These are phyloP conservation scores for Saturnispora galanensis DNA, from an alignment of 805 yeast genomes.

Conservation along the genomic window DNA sequence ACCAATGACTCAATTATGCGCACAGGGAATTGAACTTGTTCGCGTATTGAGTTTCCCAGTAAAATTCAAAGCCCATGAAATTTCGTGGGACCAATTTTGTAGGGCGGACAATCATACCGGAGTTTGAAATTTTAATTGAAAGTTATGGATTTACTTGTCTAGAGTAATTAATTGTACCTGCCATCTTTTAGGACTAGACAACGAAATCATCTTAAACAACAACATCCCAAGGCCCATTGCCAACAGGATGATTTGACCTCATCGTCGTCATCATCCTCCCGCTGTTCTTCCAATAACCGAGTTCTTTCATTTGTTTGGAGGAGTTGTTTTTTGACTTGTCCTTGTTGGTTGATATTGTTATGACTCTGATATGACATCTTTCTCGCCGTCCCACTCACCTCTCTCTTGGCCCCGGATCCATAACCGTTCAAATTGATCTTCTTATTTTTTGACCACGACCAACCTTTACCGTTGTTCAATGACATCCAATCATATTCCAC, in stretches of 20 bases:
- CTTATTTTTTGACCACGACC: conserved; percentile 68
- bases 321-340: conserved; percentile 11
- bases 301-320: conserved; percentile 4
- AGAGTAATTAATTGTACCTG: no score
- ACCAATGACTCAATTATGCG: no score
- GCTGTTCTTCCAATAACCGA: not conserved
- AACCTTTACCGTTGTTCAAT: conserved; percentile 69
- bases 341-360: conserved; percentile 11
- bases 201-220: not conserved
- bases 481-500: conserved; percentile 68
- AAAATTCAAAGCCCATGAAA: no score
- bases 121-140: no score
- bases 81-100: no score
- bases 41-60: no score
- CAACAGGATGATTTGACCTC: conserved; percentile 6
- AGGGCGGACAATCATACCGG: no score
- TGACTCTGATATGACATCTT: conserved; percentile 19
- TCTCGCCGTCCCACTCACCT: conserved; percentile 7
- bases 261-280: not conserved
- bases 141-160: no score
- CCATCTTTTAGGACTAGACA: no score
- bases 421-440: conserved; percentile 77
- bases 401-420: conserved; percentile 32
- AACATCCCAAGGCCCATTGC: conserved; percentile 7
- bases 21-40: no score